Evolutionary conservation across 768 basidiomycete species (phyloP).

Genomic region (Austroboletus eburneus): DNA sequence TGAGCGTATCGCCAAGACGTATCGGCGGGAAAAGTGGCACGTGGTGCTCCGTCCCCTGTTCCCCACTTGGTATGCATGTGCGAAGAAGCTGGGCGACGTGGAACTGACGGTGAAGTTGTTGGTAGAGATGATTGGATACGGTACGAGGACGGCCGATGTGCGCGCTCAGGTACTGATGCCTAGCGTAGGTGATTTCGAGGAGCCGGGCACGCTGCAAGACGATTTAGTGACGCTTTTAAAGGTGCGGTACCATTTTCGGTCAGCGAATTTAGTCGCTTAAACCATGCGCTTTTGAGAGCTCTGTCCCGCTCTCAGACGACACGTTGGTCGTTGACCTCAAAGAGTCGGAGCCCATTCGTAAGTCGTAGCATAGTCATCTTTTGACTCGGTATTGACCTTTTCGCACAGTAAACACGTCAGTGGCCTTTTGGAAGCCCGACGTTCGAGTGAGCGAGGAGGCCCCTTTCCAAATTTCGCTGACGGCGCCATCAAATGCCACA

Average conservation of each 20-base stretch:
- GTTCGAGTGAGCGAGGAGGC: conserved; percentile 56
- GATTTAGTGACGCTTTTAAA: conserved; percentile 70
- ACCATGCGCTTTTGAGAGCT: conserved; percentile 52
- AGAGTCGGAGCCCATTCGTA: conserved; percentile 63
- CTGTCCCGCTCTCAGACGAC: conserved; percentile 59
- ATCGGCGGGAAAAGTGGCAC: conserved; percentile 82
- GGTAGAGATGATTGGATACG: conserved; percentile 78
- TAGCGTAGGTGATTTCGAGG: conserved; percentile 40
- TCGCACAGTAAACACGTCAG: conserved; percentile 54
- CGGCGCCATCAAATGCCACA: conserved; percentile 44
- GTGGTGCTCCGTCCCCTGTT: conserved; percentile 71
- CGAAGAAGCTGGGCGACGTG: conserved; percentile 71
- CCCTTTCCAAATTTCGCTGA: conserved; percentile 72
- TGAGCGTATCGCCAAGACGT: conserved; percentile 86
- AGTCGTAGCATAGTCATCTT: conserved; percentile 20
- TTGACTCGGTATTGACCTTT: conserved; percentile 5
- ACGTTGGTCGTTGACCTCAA: conserved; percentile 58
- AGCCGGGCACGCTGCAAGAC: conserved; percentile 52
- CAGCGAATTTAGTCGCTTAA: too few relatives aligned
- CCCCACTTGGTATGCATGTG: conserved; percentile 78
- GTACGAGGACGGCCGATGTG: conserved; percentile 36
- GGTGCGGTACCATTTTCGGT: conserved; percentile 37
- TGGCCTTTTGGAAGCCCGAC: conserved; percentile 69
- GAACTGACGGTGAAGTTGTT: conserved; percentile 73
- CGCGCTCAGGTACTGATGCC: not conserved